Evolutionary conservation across 2,329 filamentous ascomycete genomes (phyloP), one percentile per base, ranked within the genome.

Genomic region (Drechslera avenae): DNA sequence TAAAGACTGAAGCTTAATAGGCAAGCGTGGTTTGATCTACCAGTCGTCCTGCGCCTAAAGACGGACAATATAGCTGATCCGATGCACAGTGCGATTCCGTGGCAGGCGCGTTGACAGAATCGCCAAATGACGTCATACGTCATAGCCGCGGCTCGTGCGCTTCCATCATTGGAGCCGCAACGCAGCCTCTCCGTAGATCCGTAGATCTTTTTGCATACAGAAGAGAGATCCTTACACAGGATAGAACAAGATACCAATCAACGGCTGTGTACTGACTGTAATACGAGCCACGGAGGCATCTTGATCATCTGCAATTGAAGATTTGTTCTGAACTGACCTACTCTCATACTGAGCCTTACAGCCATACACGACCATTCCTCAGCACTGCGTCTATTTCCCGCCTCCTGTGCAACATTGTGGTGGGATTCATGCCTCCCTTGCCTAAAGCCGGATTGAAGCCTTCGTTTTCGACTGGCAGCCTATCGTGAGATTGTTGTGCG

Each of bases 401-500:
- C 26, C 26, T 13, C 26, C 9, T 4, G 9, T 28, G 4, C 9
- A 12, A 12, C 26, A 8, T 10, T 28, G 12, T 28, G 4, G 21
- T 23, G 26, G 10, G 10, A 28, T 28, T 12, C 26, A 13, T 28
- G 26, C 10, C 26, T 26, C 39, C 31, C 33, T 52, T 33, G 39
- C 44, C 21, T 16, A 16, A 28, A 42, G 31, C 44, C 19, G 34
- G 45, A 42, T 33, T 19, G 30, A 39, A 39, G 39, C 14, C 32
- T 19, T 40, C 39, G 21, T 21, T 3, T n/a, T n/a, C n/a, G n/a
- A 18, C 36, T 41, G 31, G 32, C 21, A 23, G 39, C 48, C 43
- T 51, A 57, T 59, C 45, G 48, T 60, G 51, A 52, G 17, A 42
- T 49, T 45, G 26, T 31, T 35, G 21, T 57, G 56, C 56, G 58